Conservation (phyloP, 345 rosid species). For the Capsella bursapastoris region DNA sequence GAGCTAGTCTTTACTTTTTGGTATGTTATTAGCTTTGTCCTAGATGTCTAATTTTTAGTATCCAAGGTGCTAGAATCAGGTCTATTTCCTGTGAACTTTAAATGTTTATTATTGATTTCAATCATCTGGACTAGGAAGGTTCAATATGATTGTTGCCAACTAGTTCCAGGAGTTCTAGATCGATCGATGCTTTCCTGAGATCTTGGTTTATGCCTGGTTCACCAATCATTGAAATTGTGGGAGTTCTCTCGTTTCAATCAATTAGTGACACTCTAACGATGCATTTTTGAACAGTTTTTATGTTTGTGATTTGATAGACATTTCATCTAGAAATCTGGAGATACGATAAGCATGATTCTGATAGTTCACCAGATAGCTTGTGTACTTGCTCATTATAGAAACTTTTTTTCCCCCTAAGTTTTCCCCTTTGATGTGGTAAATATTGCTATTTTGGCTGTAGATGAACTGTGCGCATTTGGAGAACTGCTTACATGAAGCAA, state of each 20-base stretch:
- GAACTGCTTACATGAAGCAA: slow-evolving; percentile 97
- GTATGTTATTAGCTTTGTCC: slow-evolving; percentile 18
- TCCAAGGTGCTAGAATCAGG: slow-evolving; percentile 5
- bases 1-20: slow-evolving; percentile 15
- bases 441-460: slow-evolving; percentile 51
- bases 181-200: slow-evolving; percentile 14
- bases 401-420: not conserved
- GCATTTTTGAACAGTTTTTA: slow-evolving; percentile 16
- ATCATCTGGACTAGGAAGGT: slow-evolving; percentile 16
- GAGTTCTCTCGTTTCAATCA: not conserved
- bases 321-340: slow-evolving; percentile 10
- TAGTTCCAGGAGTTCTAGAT: slow-evolving; percentile 1
- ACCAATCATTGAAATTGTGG: not conserved
- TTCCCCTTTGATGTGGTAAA: slow-evolving; percentile 1
- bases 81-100: slow-evolving; percentile 11
- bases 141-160: slow-evolving; percentile 13
- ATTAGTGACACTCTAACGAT: not conserved
- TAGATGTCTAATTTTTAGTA: not conserved
- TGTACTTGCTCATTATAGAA: not conserved
- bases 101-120: slow-evolving; percentile 1
- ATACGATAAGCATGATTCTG: slow-evolving; percentile 18
- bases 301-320: slow-evolving; percentile 24
- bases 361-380: slow-evolving; percentile 23
- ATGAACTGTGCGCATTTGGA: slow-evolving; percentile 99
- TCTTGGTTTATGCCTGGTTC: slow-evolving; percentile 10